Conservation (phyloP, 371 early-diverging fungal species). For the Mortierella sp. region DNA sequence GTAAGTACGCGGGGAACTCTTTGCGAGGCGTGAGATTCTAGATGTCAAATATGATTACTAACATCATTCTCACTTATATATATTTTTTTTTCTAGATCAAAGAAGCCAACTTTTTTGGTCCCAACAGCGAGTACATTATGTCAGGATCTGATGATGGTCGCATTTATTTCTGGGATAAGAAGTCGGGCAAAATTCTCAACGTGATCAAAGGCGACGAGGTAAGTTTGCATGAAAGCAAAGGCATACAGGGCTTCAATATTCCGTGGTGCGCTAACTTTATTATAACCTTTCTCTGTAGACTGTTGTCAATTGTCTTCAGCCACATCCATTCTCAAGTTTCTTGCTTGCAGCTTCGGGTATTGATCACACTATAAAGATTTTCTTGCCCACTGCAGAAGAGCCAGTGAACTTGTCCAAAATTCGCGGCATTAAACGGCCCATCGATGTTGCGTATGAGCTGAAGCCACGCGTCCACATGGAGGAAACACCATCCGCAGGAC, state of each 20-base stretch:
- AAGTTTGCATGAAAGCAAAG: constrained; percentile 54
- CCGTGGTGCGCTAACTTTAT: not conserved
- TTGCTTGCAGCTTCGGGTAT: constrained; percentile 69
- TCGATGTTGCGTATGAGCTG: constrained; percentile 7
- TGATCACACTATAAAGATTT: constrained; percentile 80
- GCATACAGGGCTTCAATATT: not conserved
- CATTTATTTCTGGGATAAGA: constrained; percentile 82
- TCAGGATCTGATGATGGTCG: constrained; percentile 88
- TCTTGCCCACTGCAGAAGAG: constrained; percentile 65
- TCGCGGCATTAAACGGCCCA: constrained; percentile 27
- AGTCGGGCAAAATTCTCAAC: constrained; percentile 70
- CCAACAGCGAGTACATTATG: constrained; percentile 75
- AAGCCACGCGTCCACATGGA: not conserved
- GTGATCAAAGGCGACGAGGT: constrained; percentile 73
- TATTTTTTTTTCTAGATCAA: constrained; percentile 64
- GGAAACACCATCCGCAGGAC: not conserved
- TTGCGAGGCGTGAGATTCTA: not conserved
- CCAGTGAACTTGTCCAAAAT: constrained; percentile 43
- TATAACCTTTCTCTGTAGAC: not conserved
- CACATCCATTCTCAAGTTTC: constrained; percentile 35
- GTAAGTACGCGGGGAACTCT: constrained; percentile 30
- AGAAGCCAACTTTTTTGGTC: constrained; percentile 84
- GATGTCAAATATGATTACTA: constrained; percentile 7
- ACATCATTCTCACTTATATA: no score
- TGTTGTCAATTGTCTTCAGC: constrained; percentile 37